These are phyloP conservation scores for Tuber magnatum DNA, from an alignment of 495 filamentous ascomycete genomes.

Conservation along the genomic window DNA sequence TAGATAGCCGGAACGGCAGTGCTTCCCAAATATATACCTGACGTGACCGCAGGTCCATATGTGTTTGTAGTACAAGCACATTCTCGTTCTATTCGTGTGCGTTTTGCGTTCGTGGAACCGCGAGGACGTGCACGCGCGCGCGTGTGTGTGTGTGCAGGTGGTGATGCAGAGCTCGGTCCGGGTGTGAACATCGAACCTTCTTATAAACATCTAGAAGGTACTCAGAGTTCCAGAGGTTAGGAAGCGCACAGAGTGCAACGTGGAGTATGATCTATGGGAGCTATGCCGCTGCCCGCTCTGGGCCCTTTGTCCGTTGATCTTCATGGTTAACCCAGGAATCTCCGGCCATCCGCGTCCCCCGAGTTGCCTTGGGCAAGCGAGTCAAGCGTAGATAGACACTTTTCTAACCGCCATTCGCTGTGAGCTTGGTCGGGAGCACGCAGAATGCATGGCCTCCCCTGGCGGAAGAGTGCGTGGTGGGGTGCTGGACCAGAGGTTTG, in stretches of 20 bases:
- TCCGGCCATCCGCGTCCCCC: background rate
- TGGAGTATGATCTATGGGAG: background rate
- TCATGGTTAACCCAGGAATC: background rate
- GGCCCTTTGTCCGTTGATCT: background rate
- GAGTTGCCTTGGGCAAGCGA: background rate
- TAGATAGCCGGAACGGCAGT: conserved; percentile 7
- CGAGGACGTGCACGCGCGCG: background rate
- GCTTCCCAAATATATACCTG: conserved; percentile 5
- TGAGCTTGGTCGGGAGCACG: background rate
- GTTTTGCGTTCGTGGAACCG: background rate
- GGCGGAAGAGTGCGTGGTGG: background rate
- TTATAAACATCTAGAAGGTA: background rate
- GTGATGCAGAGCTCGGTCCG: background rate
- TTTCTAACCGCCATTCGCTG: background rate
- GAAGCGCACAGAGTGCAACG: background rate
- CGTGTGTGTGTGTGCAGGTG: background rate
- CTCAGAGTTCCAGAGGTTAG: background rate
- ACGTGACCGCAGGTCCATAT: conserved; percentile 10
- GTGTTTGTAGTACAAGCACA: conserved; percentile 13
- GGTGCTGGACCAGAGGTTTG: background rate
- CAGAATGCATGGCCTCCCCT: background rate
- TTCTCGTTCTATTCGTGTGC: conserved; percentile 4
- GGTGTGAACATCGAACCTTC: background rate
- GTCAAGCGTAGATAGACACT: background rate
- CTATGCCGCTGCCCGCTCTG: background rate